Evolutionary conservation across 2,329 filamentous ascomycete genomes (phyloP).

Genomic region (Neocucurbitaria cava): DNA sequence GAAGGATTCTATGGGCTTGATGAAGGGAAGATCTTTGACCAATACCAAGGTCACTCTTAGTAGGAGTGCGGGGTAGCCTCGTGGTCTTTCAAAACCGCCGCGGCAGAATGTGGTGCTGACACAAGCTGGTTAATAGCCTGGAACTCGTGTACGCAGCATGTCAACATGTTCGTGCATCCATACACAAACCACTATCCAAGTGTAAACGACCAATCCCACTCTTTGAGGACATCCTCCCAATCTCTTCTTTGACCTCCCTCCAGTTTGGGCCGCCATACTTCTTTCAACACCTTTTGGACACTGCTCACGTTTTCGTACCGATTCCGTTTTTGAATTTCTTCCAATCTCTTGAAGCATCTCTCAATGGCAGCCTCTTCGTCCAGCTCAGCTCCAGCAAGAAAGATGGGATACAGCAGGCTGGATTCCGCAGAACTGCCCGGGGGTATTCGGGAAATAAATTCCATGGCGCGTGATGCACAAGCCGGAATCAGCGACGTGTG

Average conservation of each 20-base stretch:
- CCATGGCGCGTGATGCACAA: constrained; percentile 42
- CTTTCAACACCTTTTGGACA: constrained; percentile 44
- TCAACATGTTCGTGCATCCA: neutral
- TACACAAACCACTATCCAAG: constrained; percentile 25
- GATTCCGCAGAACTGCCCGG: constrained; percentile 44
- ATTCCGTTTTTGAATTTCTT: constrained; percentile 43
- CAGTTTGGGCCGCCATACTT: constrained; percentile 42
- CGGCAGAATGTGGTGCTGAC: neutral
- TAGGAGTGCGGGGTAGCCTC: neutral
- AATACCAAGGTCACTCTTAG: no score
- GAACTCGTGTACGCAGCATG: no score
- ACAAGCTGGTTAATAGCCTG: no score
- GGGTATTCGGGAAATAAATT: constrained; percentile 44
- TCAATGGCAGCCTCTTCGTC: constrained; percentile 37
- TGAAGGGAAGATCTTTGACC: neutral
- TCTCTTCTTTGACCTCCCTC: constrained; percentile 37
- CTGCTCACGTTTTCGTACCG: constrained; percentile 44
- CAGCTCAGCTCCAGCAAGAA: constrained; percentile 44
- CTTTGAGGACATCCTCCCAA: constrained; percentile 46
- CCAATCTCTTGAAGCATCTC: constrained; percentile 37
- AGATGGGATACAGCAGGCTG: constrained; percentile 46
- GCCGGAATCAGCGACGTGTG: constrained; percentile 34
- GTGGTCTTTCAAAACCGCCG: neutral
- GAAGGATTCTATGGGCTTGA: neutral
- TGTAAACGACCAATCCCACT: constrained; percentile 47